Base-by-base conservation (phyloP, 140 eudicot species). In the Oenanthe javanica region DNA sequence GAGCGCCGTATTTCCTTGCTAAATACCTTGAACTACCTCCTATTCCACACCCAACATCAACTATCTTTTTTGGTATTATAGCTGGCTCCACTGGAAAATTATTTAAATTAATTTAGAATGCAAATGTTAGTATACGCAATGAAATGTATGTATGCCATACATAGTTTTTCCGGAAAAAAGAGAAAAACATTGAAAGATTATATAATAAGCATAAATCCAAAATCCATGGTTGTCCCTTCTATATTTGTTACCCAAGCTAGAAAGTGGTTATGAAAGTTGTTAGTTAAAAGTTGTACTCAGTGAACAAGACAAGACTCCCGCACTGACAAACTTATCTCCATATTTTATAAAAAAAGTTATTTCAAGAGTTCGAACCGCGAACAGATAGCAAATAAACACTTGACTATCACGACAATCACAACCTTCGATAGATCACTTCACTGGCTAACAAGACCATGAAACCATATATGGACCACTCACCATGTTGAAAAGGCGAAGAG, bases 31-130 rank as follows among this genome's bases (percentile, higher is more conserved):
- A 88, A 80, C 95, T 92, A 49, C 97, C 98, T 45, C 98, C 98
- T 12, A 94, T 92, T 4, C 98, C 98, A 80, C 98, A 94, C 36
- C 98, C 98, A 45, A 94, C 94, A 92, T 94, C 98, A 54, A 92
- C 94, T 67, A 94, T 87, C 54, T 77, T 86, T 51, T 42, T 88
- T 46, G 98, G 98, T 81, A 79, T 89, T 77, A 81, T 80, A 31
- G 21, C 9, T 16, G 92, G 79, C 23, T 92, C 96, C 50, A 83
- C 98, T 94, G 87, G 85, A 76, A 76, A 72, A 43, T 0, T 66
- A 51, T 57, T 40, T 25, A 3, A 77, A 5, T 31, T 61, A 51
- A 59, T 59, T 75, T 25, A 54, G 23, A 74, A 74, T 69, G 46
- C 46, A 31, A 31, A 69, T 31, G 47, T 12, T 69, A 6, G 10